Evolutionary conservation across 1,284 basidiomycete genomes (phyloP).

Genomic region (Sanghuangporus sanghuang): DNA sequence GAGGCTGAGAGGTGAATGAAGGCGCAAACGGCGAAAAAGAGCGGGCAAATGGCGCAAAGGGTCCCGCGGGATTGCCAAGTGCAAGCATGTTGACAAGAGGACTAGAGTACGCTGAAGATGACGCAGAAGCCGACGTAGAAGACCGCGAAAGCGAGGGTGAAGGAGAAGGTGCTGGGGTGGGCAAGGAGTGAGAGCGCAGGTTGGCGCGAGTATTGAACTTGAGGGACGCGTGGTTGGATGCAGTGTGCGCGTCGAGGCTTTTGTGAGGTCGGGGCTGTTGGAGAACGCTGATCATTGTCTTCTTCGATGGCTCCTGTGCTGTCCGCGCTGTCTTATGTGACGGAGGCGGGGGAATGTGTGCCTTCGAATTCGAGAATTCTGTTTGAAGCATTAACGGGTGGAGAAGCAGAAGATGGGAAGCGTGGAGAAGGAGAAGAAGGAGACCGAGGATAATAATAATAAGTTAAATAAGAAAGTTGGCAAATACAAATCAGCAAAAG

Average conservation of each 20-base stretch:
- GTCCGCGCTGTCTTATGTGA: background rate
- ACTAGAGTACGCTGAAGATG: background rate
- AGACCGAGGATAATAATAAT: background rate
- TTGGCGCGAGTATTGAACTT: background rate
- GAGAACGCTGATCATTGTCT: conserved; percentile 12
- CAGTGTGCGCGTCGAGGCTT: conserved; percentile 3
- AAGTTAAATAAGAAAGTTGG: background rate
- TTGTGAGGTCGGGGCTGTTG: conserved; percentile 13
- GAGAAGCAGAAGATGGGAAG: background rate
- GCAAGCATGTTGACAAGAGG: conserved; percentile 2
- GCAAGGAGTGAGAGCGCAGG: conserved; percentile 4
- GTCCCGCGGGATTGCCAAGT: background rate
- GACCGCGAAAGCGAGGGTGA: conserved; percentile 6
- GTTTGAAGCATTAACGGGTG: background rate
- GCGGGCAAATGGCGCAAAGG: background rate
- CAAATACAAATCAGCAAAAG: background rate
- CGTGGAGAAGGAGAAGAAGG: background rate
- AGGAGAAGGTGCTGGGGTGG: conserved; percentile 14
- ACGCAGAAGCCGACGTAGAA: background rate
- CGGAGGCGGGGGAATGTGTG: background rate
- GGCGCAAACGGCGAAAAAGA: background rate
- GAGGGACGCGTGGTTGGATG: background rate
- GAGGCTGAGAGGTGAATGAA: background rate
- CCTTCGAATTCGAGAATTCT: conserved; percentile 1
- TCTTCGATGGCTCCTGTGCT: conserved; percentile 7